These are phyloP conservation scores for Talaromyces adpressus DNA, from an alignment of 495 filamentous ascomycete species.

Conservation along the genomic window DNA sequence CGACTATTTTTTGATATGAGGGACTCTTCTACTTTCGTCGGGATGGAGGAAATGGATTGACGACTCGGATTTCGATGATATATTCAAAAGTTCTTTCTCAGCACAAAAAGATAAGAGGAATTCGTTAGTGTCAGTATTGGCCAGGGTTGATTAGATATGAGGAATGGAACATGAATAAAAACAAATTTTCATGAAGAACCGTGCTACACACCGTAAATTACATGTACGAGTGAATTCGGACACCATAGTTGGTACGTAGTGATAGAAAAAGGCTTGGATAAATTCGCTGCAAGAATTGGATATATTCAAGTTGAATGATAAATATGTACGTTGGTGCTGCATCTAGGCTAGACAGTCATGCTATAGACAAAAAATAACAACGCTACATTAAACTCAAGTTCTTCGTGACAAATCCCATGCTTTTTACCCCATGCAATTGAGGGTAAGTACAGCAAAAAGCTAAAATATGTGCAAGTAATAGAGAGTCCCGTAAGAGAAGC, in stretches of 20 bases:
- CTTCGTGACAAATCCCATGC: background rate
- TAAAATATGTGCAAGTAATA: constrained; percentile 5
- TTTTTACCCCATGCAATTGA: background rate
- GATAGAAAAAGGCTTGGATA: background rate
- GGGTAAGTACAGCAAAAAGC: background rate
- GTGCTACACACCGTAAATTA: background rate
- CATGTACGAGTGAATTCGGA: background rate
- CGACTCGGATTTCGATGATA: background rate
- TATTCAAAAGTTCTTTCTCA: background rate
- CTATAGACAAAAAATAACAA: background rate
- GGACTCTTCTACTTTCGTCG: background rate
- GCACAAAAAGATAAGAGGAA: background rate
- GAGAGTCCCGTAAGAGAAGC: background rate
- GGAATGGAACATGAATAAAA: constrained; percentile 3
- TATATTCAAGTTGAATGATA: background rate
- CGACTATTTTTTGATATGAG: background rate
- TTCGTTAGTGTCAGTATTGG: background rate
- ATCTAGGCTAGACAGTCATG: background rate
- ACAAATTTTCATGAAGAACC: background rate
- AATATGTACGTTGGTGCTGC: background rate
- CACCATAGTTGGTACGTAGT: background rate
- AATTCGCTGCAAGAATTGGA: background rate
- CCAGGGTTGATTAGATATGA: background rate
- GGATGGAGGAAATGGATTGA: background rate
- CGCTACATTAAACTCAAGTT: background rate